Evolutionary conservation across 805 yeast species (phyloP).

Genomic region (Brettanomyces bruxellensis): DNA sequence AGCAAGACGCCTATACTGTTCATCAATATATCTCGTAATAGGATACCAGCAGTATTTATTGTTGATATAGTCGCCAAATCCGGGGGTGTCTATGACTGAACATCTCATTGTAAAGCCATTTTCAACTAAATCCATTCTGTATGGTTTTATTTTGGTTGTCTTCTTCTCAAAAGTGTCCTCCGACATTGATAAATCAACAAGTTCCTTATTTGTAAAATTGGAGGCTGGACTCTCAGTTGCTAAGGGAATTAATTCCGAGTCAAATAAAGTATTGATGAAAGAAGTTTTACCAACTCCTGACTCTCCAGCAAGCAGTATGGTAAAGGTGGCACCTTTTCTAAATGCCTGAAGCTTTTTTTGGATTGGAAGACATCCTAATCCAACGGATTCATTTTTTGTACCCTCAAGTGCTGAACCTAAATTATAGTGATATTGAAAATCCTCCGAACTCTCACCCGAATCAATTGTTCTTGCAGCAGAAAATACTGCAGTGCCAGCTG

Average conservation of each 20-base stretch:
- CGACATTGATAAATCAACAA: slow-evolving; percentile 14
- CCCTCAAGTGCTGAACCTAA: slow-evolving; percentile 19
- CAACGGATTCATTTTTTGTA: slow-evolving; percentile 19
- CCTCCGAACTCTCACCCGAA: slow-evolving; percentile 9
- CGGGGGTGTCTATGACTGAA: slow-evolving; percentile 63
- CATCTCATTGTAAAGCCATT: slow-evolving; percentile 49
- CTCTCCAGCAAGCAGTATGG: slow-evolving; percentile 80
- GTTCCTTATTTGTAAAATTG: slow-evolving; percentile 10
- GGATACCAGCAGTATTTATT: slow-evolving; percentile 62
- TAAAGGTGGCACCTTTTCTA: slow-evolving; percentile 63
- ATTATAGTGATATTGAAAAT: slow-evolving; percentile 15
- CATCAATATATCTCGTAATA: slow-evolving; percentile 66
- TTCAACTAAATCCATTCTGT: slow-evolving; percentile 49
- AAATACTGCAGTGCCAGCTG: background rate
- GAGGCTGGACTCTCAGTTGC: slow-evolving; percentile 13
- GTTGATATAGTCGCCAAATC: slow-evolving; percentile 65
- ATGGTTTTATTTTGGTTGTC: slow-evolving; percentile 25
- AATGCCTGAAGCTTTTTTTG: slow-evolving; percentile 23
- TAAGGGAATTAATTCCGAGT: slow-evolving; percentile 30
- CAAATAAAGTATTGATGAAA: slow-evolving; percentile 73
- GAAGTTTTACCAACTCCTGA: slow-evolving; percentile 80
- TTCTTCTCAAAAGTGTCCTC: slow-evolving; percentile 9
- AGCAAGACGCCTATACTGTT: slow-evolving; percentile 59
- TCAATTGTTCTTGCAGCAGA: slow-evolving; percentile 2
- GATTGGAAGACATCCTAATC: slow-evolving; percentile 22